Percentiles rank a stretch among this genome's conserved stretches.
Evolutionary conservation across 306 rosid genomes (phyloP).

Genomic region (Luffa acutangula): DNA sequence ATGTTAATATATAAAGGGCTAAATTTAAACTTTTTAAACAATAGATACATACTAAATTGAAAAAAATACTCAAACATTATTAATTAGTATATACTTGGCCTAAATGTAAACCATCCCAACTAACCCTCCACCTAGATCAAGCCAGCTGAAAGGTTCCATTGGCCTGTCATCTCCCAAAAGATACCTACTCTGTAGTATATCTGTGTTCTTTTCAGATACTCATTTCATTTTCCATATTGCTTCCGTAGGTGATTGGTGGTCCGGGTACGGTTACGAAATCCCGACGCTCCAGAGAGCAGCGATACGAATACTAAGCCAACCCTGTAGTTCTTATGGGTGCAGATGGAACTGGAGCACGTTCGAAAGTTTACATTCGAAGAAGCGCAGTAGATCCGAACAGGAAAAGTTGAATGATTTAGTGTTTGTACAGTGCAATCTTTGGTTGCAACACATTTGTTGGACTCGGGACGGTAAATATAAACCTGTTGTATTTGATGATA

Average conservation of each 20-base stretch:
- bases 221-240: conserved; percentile 1
- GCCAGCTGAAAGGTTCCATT: background rate
- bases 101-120: background rate
- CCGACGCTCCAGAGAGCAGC: conserved; percentile 58
- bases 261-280: conserved; percentile 59
- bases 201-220: background rate
- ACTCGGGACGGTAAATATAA: conserved; percentile 29
- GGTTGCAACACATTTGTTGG: conserved; percentile 36
- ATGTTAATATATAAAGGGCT: too few relatives aligned
- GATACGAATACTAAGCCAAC: conserved; percentile 52
- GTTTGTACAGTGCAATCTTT: conserved; percentile 61
- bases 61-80: too few relatives aligned
- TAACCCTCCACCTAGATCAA: background rate
- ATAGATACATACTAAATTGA: too few relatives aligned
- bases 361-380: conserved; percentile 35
- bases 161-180: background rate
- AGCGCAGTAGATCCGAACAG: conserved; percentile 25
- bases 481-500: conserved; percentile 39
- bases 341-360: conserved; percentile 57
- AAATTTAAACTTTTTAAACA: too few relatives aligned
- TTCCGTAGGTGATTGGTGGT: conserved; percentile 69
- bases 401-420: conserved; percentile 46
- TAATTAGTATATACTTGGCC: too few relatives aligned
- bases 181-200: background rate
- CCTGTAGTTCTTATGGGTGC: conserved; percentile 63